Evolutionary conservation across 108 stramenopile genomes (phyloP).

Genomic region (Conticribra weissflogii): DNA sequence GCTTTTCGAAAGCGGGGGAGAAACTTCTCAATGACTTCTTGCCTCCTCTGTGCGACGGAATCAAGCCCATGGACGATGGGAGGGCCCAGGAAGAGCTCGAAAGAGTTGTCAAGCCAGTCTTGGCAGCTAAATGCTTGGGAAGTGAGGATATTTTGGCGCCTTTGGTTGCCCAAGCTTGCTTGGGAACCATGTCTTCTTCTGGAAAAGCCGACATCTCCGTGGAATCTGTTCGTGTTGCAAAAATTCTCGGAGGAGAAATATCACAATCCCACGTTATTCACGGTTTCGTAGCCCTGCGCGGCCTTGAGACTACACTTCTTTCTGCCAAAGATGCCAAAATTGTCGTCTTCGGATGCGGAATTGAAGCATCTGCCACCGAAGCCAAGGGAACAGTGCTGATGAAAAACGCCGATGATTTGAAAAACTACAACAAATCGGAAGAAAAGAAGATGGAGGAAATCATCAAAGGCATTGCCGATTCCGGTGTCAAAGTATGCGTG

Average conservation of each 20-base stretch:
- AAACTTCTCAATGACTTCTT: constrained; percentile 74
- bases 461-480: constrained; percentile 91
- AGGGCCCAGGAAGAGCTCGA: constrained; percentile 58
- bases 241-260: constrained; percentile 92
- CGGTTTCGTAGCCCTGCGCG: constrained; percentile 94
- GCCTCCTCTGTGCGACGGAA: constrained; percentile 60
- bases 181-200: constrained; percentile 75
- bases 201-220: constrained; percentile 52
- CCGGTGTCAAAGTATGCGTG: constrained; percentile 92
- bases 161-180: constrained; percentile 92
- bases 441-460: constrained; percentile 98
- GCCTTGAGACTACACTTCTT: constrained; percentile 80
- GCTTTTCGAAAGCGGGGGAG: constrained; percentile 81
- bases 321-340: constrained; percentile 87
- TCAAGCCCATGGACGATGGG: constrained; percentile 53
- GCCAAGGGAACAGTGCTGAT: constrained; percentile 99
- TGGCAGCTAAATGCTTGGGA: constrained; percentile 93
- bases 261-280: constrained; percentile 81
- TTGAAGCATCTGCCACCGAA: constrained; percentile 96
- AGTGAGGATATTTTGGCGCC: constrained; percentile 84
- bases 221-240: constrained; percentile 95
- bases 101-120: constrained; percentile 76
- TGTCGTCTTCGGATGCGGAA: constrained; percentile 94
- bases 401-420: constrained; percentile 97
- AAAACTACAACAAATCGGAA: constrained; percentile 97